Evolutionary conservation across 768 basidiomycete genomes (phyloP), one percentile per base, ranked within the genome.

Genomic region (Tephrocybe rancida): DNA sequence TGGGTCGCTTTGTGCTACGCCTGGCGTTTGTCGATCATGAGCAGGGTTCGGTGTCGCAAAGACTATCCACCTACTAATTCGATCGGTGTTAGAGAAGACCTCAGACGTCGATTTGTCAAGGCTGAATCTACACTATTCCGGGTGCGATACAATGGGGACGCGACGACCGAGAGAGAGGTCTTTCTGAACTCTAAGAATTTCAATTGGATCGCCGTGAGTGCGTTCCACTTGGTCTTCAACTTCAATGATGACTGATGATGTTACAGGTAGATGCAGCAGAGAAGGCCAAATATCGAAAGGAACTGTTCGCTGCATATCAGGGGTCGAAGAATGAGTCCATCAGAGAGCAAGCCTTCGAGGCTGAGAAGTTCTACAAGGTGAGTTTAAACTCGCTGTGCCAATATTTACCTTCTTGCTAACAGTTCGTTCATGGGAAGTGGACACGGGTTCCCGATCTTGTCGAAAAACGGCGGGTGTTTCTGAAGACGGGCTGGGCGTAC

Each of bases 11-110:
- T 69, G 92, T 98, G 11, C 74, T 98, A 56, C 75, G 97, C 45
- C 77, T 99, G 35, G 95, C 97, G 5, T 98, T 71, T 97, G 95
- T 72, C 85, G 93, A 52, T 93, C 94, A 95, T 98, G 71, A 67
- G 95, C 85, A 26, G n/a, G n/a, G n/a, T n/a, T 29, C 22, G 45
- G 32, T 54, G 37, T 8, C 34, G 25, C 21, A 19, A 14, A 24
- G 22, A 18, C 48, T 26, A 29, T 52, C 25, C 18, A 37, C 18
- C 34, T 39, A 24, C 35, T 43, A 10, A 39, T 52, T 50, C 9
- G 51, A 52, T 35, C 22, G 48, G 29, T 27, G 21, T 24, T 55
- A 98, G 95, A 30, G 95, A 97, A 62, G 96, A 99, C 44, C 77
- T 99, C 32, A 78, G 95, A 52, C 76, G 84, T 35, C 81, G 95